Percentiles rank a stretch among this genome's conserved stretches.
These are phyloP conservation scores for Amniculicola lignicola DNA, from an alignment of 495 filamentous ascomycete species.

Conservation along the genomic window DNA sequence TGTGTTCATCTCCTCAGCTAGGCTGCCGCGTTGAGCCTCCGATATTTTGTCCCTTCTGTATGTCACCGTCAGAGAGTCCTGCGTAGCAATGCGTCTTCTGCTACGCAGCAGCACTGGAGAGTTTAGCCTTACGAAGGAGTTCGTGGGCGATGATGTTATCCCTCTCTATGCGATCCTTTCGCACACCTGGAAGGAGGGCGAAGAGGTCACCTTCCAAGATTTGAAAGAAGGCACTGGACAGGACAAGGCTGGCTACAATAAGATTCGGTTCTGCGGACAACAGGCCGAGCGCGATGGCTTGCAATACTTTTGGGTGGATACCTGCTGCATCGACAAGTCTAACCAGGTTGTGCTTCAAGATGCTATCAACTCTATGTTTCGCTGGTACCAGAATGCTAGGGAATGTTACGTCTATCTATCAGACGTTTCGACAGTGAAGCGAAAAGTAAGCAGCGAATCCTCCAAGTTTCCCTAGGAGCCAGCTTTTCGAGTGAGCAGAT, in stretches of 20 bases:
- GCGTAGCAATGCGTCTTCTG: background rate
- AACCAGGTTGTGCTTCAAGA: no score
- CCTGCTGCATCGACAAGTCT: no score
- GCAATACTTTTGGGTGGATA: no score
- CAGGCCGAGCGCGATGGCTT: constrained; percentile 4
- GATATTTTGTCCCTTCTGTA: constrained; percentile 2
- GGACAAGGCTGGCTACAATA: constrained; percentile 5
- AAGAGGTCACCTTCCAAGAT: constrained; percentile 13
- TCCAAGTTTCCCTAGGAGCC: no score
- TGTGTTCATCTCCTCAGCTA: constrained; percentile 4
- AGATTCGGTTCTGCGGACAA: constrained; percentile 14
- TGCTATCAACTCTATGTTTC: no score
- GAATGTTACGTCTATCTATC: no score
- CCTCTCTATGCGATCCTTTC: constrained; percentile 18
- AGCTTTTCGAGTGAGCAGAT: no score
- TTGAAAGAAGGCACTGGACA: background rate
- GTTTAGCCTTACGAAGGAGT: background rate
- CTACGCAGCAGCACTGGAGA: background rate
- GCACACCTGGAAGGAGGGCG: constrained; percentile 7
- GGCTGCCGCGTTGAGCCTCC: constrained; percentile 13
- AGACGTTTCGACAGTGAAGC: no score
- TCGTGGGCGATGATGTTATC: background rate
- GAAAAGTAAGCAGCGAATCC: no score
- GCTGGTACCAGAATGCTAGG: no score
- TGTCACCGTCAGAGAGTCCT: background rate